These are phyloP conservation scores for Aureobasidium namibiae DNA, from an alignment of 2,329 filamentous ascomycete species.

Conservation along the genomic window DNA sequence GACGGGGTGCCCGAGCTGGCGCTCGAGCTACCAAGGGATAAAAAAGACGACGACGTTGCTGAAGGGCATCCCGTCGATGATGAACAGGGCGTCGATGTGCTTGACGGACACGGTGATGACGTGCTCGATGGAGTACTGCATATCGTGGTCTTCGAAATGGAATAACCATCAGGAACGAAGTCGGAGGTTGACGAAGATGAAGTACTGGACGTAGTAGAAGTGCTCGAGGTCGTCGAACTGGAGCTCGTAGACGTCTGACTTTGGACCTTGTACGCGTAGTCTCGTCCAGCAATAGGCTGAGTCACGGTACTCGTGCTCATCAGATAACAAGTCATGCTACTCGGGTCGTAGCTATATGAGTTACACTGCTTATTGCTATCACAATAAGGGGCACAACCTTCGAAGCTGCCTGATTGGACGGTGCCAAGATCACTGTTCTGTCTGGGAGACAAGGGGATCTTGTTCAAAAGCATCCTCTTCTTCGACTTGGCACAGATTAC, in stretches of 20 bases:
- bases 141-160: background rate
- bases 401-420: constrained; percentile 9
- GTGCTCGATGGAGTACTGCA: background rate
- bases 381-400: constrained; percentile 13
- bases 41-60: background rate
- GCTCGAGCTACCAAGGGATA: constrained; percentile 1
- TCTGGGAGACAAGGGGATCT: background rate
- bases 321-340: background rate
- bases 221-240: background rate
- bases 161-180: background rate
- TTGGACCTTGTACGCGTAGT: background rate
- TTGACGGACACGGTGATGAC: too few species aligned
- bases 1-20: background rate
- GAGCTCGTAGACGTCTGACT: background rate
- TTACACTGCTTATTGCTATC: background rate
- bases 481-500: constrained; percentile 1
- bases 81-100: too few species aligned
- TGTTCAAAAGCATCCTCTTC: background rate
- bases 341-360: background rate
- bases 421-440: background rate
- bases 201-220: background rate
- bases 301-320: background rate
- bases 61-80: too few species aligned
- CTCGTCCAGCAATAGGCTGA: background rate
- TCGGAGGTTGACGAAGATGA: background rate